phyloP scores from a whole-genome alignment of 345 rosid genomes.

The Linum lewisii region DNA sequence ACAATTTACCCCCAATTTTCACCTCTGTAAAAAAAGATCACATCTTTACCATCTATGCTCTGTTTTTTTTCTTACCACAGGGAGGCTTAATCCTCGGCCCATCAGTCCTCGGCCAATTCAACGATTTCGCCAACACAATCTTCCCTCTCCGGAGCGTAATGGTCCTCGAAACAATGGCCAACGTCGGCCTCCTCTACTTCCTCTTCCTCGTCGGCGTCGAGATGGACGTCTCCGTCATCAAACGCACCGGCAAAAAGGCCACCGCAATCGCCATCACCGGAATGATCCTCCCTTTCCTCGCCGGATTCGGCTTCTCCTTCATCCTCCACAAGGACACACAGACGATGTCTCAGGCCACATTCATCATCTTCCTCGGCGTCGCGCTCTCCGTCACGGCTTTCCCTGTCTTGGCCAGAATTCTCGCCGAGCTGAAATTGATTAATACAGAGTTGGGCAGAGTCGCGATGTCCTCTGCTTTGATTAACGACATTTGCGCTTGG shows the following conservation, averaged over 20 bases:
- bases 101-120: constrained; percentile 51
- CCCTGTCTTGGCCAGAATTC: constrained; percentile 81
- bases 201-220: constrained; percentile 87
- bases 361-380: constrained; percentile 70
- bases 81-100: constrained; percentile 86
- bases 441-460: constrained; percentile 77
- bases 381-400: constrained; percentile 91
- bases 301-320: constrained; percentile 48
- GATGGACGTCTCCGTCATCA: constrained; percentile 80
- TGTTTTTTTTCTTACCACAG: no score
- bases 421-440: constrained; percentile 87
- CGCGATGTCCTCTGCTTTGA: constrained; percentile 85
- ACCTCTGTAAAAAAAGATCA: no score
- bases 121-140: constrained; percentile 27
- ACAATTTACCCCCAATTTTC: no score
- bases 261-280: constrained; percentile 57
- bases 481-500: constrained; percentile 93
- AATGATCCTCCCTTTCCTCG: constrained; percentile 67
- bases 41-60: no score
- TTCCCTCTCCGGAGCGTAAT: constrained; percentile 84
- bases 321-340: constrained; percentile 17
- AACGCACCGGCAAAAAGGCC: constrained; percentile 57
- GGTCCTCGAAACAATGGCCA: constrained; percentile 98
- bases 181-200: constrained; percentile 79
- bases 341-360: constrained; percentile 35